Evolutionary conservation across 2,329 filamentous ascomycete species (phyloP), one percentile per base, ranked within the genome.

Genomic region (Neonectria punicea): DNA sequence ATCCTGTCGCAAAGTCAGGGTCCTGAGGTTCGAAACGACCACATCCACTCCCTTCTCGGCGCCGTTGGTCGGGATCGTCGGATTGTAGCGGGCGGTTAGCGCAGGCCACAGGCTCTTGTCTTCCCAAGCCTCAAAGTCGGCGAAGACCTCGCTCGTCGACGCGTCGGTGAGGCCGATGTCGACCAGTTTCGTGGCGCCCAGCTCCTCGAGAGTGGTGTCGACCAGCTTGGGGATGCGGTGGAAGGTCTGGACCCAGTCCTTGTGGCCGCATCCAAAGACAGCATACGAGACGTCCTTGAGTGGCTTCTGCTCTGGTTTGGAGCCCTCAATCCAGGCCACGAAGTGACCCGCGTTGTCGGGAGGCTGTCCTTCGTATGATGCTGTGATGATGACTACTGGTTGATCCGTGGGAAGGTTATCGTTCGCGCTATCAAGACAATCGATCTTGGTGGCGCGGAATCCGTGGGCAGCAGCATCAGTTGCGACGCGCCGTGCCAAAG

Each of bases 331-430:
- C 91, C 91, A 93, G 11, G 83, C 79, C 34, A 89, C 85, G 71
- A 93, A 93, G 47, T 87, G 83, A 0, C 80, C 83, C 0, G 91
- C 92, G 66, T 94, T 93, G 67, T 92, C 90, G 0, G 90, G 87
- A 0, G 91, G 89, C 63, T 92, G 84, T 1, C 92, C 92, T 71
- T 94, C 91, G 70, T 93, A 94, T 1, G 88, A 90, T 0, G 91
- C 85, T 0, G 88, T 89, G 67, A 94, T 84, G 58, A 93, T 83
- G 20, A 92, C 80, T 0, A 91, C 83, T 0, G 91, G 90, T 8
- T 86, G 83, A 32, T 86, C 82, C 53, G 81, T 87, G 0, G 89
- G 86, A 0, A 93, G 74, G 4, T 85, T 83, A 47, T 87, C 84
- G 11, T 85, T 86, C 0, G 87, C 90, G 0, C 83, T 81, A 73